A percentile compares a stretch with the other conserved stretches of the same genome.
These are phyloP conservation scores for Moniliophthora roreri DNA, from an alignment of 1,284 basidiomycete genomes.

Conservation along the genomic window DNA sequence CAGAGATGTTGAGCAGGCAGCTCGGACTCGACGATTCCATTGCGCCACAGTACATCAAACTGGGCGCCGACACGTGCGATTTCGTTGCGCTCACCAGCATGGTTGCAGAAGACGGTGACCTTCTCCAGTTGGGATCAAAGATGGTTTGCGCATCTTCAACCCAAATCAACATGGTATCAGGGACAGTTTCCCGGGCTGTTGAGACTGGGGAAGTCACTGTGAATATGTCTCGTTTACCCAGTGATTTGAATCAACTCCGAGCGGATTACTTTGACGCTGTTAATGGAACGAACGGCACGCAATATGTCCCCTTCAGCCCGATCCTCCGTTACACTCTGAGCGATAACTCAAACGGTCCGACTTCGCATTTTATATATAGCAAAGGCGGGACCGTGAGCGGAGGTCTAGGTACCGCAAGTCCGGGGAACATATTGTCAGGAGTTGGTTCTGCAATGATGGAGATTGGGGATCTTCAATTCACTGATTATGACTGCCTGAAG, in stretches of 20 bases:
- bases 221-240: conserved; percentile 17
- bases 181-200: conserved; percentile 16
- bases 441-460: conserved; percentile 5
- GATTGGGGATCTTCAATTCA: background rate
- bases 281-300: background rate
- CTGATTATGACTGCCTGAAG: too few relatives aligned
- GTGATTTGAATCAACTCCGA: conserved; percentile 18
- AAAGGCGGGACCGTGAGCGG: background rate
- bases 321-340: conserved; percentile 17
- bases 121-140: conserved; percentile 6
- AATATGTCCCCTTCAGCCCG: conserved; percentile 4
- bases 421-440: background rate
- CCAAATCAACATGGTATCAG: conserved; percentile 22
- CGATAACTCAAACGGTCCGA: conserved; percentile 15
- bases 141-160: conserved; percentile 22
- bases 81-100: conserved; percentile 17
- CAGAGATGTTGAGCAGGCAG: background rate
- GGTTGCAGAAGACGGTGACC: background rate
- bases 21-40: background rate
- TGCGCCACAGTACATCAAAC: background rate
- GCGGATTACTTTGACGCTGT: conserved; percentile 18
- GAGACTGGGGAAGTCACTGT: conserved; percentile 8
- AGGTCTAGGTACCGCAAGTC: background rate
- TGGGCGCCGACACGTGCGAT: conserved; percentile 3
- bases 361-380: conserved; percentile 17